A percentile compares a stretch with the other conserved stretches of the same genome.
Conservation (phyloP, 257 asterid species). For the Osmanthus fragrans region DNA sequence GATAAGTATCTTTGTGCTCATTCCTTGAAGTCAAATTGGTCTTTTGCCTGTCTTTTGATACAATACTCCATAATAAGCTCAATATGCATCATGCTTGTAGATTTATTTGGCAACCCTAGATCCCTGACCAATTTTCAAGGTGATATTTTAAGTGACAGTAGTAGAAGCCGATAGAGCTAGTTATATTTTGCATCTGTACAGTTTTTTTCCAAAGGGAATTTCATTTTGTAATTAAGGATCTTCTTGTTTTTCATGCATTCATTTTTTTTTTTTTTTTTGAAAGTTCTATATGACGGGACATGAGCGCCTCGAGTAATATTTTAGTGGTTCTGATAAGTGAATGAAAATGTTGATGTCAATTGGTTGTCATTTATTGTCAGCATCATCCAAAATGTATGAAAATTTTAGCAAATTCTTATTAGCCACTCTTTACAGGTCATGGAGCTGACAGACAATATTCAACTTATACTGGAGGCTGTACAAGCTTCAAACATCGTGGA, state of each 20-base stretch:
- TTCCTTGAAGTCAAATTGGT: neutral
- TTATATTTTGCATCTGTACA: neutral
- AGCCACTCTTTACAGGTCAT: conserved; percentile 40
- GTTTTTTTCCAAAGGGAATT: neutral
- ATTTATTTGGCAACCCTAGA: neutral
- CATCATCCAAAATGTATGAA: neutral
- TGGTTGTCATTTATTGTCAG: neutral
- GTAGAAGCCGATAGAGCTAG: neutral
- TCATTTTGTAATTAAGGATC: neutral
- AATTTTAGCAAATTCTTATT: neutral
- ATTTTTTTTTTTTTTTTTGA: neutral
- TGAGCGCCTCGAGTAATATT: neutral
- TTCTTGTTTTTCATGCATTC: neutral
- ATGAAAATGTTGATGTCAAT: neutral
- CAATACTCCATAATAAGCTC: neutral
- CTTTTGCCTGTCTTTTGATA: neutral
- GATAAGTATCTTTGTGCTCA: neutral
- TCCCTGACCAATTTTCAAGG: neutral
- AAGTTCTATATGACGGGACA: neutral
- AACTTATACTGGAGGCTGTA: conserved; percentile 52
- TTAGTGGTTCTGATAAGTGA: neutral
- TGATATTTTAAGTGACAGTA: neutral
- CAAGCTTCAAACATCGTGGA: conserved; percentile 61
- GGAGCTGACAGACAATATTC: conserved; percentile 64
- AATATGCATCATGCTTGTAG: neutral